A percentile compares a stretch with the other conserved stretches of the same genome.
These are phyloP conservation scores for Paratrimastix pyriformis DNA, from an alignment of 78 protist genomes.

Conservation along the genomic window DNA sequence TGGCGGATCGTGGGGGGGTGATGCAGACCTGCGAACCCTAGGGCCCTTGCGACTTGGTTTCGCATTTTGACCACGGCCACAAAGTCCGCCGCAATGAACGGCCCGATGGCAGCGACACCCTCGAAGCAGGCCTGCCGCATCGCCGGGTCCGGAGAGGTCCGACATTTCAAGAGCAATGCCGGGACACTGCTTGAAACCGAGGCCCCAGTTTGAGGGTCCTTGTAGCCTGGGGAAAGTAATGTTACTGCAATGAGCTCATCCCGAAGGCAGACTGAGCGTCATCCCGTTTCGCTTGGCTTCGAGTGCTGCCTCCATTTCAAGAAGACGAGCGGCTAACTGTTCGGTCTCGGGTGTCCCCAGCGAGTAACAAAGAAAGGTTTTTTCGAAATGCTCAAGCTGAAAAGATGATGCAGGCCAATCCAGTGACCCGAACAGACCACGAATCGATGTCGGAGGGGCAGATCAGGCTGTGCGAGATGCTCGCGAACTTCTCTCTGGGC, in stretches of 20 bases:
- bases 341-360: no score
- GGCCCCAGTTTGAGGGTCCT: not conserved
- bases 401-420: no score
- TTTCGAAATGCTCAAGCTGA: no score
- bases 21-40: conserved; percentile 38
- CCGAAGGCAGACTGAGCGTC: not conserved
- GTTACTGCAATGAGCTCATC: not conserved
- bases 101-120: not conserved
- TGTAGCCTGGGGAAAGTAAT: not conserved
- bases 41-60: conserved; percentile 7
- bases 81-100: no score
- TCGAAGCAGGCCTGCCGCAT: not conserved
- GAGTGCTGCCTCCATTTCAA: no score
- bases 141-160: not conserved
- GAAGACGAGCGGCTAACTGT: no score
- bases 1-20: no score
- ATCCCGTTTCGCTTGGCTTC: no score
- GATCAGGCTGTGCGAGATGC: not conserved
- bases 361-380: no score
- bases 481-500: not conserved
- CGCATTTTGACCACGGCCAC: conserved; percentile 11
- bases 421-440: no score
- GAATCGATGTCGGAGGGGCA: no score
- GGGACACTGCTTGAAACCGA: not conserved
- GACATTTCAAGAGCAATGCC: not conserved